phyloP scores from a whole-genome alignment of 2,329 filamentous ascomycete genomes.

The Penicillium verrucosum region DNA sequence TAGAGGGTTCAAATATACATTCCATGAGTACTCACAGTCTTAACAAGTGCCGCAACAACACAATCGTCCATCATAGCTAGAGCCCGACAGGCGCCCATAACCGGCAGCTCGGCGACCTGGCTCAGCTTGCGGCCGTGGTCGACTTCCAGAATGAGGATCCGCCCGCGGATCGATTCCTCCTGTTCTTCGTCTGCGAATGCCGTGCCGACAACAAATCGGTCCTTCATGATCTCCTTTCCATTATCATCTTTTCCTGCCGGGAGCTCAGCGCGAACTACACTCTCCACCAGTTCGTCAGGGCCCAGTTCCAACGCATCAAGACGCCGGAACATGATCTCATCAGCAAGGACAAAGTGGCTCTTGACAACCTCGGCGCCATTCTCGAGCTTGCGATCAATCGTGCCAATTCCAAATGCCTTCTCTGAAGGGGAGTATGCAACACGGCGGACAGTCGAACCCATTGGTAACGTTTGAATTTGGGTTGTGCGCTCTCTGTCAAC shows the following conservation, averaged over 20 bases:
- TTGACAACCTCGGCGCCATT: conserved; percentile 70
- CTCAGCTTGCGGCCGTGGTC: conserved; percentile 67
- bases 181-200: conserved; percentile 66
- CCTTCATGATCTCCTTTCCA: conserved; percentile 53
- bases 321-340: conserved; percentile 81
- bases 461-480: conserved; percentile 75
- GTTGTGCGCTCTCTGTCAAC: conserved; percentile 84
- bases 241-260: conserved; percentile 54
- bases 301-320: conserved; percentile 68
- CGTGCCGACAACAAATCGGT: conserved; percentile 90
- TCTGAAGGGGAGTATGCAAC: conserved; percentile 79
- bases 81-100: conserved; percentile 78
- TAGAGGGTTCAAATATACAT: background rate
- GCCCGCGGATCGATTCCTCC: conserved; percentile 61
- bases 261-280: conserved; percentile 73
- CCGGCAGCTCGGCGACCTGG: conserved; percentile 63
- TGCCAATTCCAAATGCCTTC: conserved; percentile 81
- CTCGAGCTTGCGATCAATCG: conserved; percentile 70
- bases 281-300: conserved; percentile 74
- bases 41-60: conserved; percentile 83
- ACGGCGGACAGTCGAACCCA: conserved; percentile 79
- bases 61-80: conserved; percentile 70
- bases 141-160: conserved; percentile 81
- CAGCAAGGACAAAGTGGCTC: conserved; percentile 82
- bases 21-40: conserved; percentile 60